phyloP scores from a whole-genome alignment of 1,284 basidiomycete genomes.

The Marasmius fiardii region DNA sequence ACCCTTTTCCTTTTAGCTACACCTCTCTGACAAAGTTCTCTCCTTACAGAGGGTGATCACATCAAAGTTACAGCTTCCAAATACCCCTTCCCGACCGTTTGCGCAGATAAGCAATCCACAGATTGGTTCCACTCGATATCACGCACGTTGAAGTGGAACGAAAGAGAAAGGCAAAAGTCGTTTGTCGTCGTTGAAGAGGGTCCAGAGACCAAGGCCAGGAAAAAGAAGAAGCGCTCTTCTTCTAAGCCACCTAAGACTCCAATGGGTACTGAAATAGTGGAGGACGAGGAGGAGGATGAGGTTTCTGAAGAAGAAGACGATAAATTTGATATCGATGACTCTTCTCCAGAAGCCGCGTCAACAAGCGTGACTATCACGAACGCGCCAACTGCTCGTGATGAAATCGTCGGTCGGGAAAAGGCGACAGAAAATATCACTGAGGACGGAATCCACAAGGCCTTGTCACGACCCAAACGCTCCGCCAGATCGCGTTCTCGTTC shows the following conservation, averaged over 20 bases:
- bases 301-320: conserved; percentile 59
- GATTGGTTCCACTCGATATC: conserved; percentile 99
- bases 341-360: conserved; percentile 48
- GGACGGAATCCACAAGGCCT: conserved; percentile 25
- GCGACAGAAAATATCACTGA: conserved; percentile 24
- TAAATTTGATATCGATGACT: conserved; percentile 89
- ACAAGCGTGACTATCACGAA: conserved; percentile 16
- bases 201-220: conserved; percentile 32
- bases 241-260: conserved; percentile 24
- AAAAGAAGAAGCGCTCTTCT: conserved; percentile 15
- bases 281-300: conserved; percentile 51
- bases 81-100: conserved; percentile 98
- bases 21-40: conserved; percentile 7
- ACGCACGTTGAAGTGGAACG: conserved; percentile 97
- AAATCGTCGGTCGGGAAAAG: conserved; percentile 16
- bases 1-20: neutral
- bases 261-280: conserved; percentile 31
- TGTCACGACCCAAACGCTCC: conserved; percentile 26
- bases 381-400: conserved; percentile 18
- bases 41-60: conserved; percentile 87
- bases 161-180: conserved; percentile 94
- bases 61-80: conserved; percentile 98
- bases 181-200: conserved; percentile 97
- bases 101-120: conserved; percentile 93
- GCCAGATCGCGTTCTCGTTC: conserved; percentile 39